Evolutionary conservation across 495 filamentous ascomycete species (phyloP).

Genomic region (Penicillium manginii): DNA sequence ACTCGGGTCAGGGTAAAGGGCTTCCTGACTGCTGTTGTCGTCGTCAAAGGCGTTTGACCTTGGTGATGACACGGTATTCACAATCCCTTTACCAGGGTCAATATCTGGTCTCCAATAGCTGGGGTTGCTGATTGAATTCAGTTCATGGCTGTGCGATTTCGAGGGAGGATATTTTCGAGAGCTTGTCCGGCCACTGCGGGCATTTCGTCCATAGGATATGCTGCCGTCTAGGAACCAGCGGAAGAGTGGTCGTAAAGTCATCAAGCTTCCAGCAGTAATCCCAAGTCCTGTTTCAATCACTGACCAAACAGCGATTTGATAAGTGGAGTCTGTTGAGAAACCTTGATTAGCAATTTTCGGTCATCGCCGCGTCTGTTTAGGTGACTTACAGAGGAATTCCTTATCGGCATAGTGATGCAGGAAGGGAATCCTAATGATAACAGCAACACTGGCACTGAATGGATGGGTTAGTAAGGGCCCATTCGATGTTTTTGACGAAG

Average conservation of each 20-base stretch:
- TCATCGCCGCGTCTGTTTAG: not conserved
- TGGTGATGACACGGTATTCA: conserved; percentile 11
- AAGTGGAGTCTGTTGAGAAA: conserved; percentile 28
- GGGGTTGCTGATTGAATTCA: conserved; percentile 5
- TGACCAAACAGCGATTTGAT: conserved; percentile 39
- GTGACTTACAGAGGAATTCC: conserved; percentile 36
- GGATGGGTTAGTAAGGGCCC: conserved; percentile 6
- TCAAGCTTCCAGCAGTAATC: conserved; percentile 44
- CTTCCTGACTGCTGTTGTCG: conserved; percentile 17
- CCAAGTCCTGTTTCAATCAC: conserved; percentile 39
- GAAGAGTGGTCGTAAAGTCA: conserved; percentile 43
- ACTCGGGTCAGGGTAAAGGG: conserved; percentile 7
- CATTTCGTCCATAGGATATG: not conserved
- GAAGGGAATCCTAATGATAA: conserved; percentile 36
- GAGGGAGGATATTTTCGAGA: conserved; percentile 8
- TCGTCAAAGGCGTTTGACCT: not conserved
- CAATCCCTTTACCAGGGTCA: conserved; percentile 8
- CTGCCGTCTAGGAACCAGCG: conserved; percentile 26
- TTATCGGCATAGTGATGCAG: conserved; percentile 23
- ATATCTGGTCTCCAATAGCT: conserved; percentile 21
- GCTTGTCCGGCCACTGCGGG: not conserved
- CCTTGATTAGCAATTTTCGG: not conserved
- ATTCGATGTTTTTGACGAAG: not conserved
- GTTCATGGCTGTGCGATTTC: not conserved
- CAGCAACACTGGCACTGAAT: conserved; percentile 34